phyloP scores from a whole-genome alignment of 345 rosid species.

The Pugionium cornutum region DNA sequence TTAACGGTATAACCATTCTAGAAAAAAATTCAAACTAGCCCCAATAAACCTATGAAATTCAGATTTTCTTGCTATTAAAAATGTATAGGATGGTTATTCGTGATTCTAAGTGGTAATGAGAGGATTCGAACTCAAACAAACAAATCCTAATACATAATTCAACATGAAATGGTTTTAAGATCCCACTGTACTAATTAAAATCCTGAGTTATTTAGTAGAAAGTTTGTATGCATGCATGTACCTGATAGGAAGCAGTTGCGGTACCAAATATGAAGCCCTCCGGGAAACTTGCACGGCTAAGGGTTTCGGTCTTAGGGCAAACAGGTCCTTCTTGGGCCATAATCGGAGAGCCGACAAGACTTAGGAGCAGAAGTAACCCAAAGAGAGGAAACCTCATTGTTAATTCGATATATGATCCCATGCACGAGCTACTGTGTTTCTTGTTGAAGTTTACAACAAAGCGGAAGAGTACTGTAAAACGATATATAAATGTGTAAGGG shows the following conservation, averaged over 20 bases:
- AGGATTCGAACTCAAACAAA: no score
- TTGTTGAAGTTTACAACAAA: neutral
- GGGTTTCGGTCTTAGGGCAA: constrained; percentile 36
- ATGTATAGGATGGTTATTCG: no score
- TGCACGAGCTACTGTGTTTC: constrained; percentile 9
- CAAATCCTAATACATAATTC: no score
- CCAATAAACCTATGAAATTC: no score
- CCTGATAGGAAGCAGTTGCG: constrained; percentile 46
- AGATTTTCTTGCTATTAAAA: no score
- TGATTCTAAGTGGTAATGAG: no score
- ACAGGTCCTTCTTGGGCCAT: constrained; percentile 35
- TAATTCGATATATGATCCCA: neutral
- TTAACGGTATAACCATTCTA: no score
- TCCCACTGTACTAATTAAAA: neutral
- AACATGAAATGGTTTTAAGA: neutral
- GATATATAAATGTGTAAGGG: neutral
- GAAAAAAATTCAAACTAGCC: no score
- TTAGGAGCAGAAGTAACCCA: constrained; percentile 28
- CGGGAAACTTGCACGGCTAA: constrained; percentile 43
- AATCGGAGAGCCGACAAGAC: constrained; percentile 21
- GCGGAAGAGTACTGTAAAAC: constrained; percentile 6
- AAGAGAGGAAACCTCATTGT: constrained; percentile 27
- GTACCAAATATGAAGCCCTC: constrained; percentile 45
- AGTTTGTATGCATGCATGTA: neutral
- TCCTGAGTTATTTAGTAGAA: neutral